Base-by-base conservation (phyloP, 2,329 filamentous ascomycete genomes). In the Colletotrichum chrysophilum region DNA sequence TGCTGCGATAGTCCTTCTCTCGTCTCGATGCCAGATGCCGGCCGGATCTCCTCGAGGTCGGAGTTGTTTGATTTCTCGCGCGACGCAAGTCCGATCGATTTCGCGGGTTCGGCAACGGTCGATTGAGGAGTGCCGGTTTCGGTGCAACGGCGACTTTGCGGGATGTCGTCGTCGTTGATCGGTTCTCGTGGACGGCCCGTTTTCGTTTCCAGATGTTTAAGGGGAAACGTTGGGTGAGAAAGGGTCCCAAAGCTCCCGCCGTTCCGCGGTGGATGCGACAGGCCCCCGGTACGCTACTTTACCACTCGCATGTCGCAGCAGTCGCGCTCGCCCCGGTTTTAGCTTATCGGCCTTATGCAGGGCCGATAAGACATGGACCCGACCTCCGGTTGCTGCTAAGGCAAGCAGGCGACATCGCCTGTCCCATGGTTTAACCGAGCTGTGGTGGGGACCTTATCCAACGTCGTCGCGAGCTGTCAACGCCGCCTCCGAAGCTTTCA, bases 221-320 rank as follows among this genome's bases (percentile, higher is more conserved):
- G 70, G 74, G 58, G 74, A 73, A 73, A 64, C 18, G 70, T 69
- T 74, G 70, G 70, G n/a, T 52, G 43, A 52, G 43, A 52, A 52
- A 52, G 43, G 38, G 21, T 32, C 64, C 38, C 36, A 65, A 64
- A 74, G 70, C 70, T 74, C 34, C 65, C 70, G 65, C 65, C 70
- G 74, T 74, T 76, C 74, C 74, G 70, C 74, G 56, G 70, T 74
- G 74, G 74, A 74, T 61, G 48, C 70, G 34, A 69, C 64, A 32
- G 70, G 26, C 18, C 36, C 66, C 56, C 61, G 34, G 34, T 32
- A 30, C 65, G 43, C 43, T 21, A 21, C 43, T 13, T 52, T 52
- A 52, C 43, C 43, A 52, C 43, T 52, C 43, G 43, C n/a, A 52
- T 52, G 43, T 52, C 43, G 43, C 43, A 52, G 43, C 65, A 56